A percentile compares a stretch with the other conserved stretches of the same genome.
These are phyloP conservation scores for Aspergillus cristatus DNA, from an alignment of 495 filamentous ascomycete species.

Conservation along the genomic window DNA sequence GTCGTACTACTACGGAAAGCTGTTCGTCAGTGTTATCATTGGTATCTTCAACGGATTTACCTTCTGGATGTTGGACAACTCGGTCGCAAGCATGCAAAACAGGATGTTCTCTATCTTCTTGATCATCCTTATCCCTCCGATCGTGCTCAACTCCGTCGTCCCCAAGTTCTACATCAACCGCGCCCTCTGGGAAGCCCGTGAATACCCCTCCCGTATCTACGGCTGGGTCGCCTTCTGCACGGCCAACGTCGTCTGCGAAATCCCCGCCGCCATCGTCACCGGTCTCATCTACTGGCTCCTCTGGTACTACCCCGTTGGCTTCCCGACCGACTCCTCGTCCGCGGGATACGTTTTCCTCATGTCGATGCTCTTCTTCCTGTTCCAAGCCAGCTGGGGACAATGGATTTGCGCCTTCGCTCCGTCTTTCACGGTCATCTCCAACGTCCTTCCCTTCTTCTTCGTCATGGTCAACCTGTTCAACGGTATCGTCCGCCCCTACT, in stretches of 20 bases:
- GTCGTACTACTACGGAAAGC: constrained; percentile 66
- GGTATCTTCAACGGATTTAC: constrained; percentile 79
- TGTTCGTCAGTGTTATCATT: constrained; percentile 60
- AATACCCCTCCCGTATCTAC: constrained; percentile 70
- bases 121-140: constrained; percentile 65
- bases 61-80: constrained; percentile 65
- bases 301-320: constrained; percentile 73
- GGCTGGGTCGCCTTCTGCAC: constrained; percentile 76
- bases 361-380: constrained; percentile 73
- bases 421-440: constrained; percentile 70
- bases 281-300: constrained; percentile 61
- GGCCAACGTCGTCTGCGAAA: constrained; percentile 65
- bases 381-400: constrained; percentile 70
- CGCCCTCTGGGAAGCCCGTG: constrained; percentile 64
- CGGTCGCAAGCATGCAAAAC: constrained; percentile 65
- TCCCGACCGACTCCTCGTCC: constrained; percentile 51
- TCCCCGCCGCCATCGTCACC: constrained; percentile 58
- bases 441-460: constrained; percentile 71
- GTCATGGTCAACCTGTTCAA: constrained; percentile 69
- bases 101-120: constrained; percentile 68
- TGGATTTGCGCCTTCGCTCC: constrained; percentile 80
- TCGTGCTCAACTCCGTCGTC: constrained; percentile 65
- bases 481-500: constrained; percentile 58
- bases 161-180: constrained; percentile 78
- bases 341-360: constrained; percentile 82